Evolutionary conservation across 257 asterid species (phyloP).

Genomic region (Solanum lycopersicoides): DNA sequence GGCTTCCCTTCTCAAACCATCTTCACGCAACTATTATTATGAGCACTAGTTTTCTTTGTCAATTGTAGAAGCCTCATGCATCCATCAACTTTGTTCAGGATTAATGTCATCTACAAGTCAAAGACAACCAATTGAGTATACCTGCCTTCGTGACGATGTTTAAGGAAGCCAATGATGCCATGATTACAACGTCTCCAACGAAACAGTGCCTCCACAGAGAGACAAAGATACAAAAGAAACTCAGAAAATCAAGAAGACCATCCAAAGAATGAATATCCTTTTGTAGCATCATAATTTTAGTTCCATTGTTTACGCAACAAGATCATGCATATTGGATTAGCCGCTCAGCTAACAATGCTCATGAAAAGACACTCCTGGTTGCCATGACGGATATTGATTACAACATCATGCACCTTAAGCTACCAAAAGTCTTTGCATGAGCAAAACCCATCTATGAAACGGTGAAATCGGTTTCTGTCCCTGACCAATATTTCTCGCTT

Average conservation of each 20-base stretch:
- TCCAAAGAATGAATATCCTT: background rate
- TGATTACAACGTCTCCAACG: background rate
- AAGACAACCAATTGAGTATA: background rate
- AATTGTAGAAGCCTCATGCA: background rate
- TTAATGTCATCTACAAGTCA: background rate
- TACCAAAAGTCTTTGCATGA: constrained; percentile 51
- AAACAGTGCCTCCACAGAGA: background rate
- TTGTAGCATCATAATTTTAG: background rate
- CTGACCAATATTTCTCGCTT: constrained; percentile 41
- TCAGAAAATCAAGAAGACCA: background rate
- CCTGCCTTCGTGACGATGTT: background rate
- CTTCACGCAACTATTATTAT: background rate
- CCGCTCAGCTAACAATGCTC: background rate
- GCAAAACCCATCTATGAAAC: constrained; percentile 37
- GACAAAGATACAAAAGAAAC: background rate
- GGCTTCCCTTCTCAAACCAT: background rate
- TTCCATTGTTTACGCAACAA: background rate
- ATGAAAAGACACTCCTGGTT: background rate
- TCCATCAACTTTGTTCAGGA: background rate
- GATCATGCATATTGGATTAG: background rate
- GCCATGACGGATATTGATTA: background rate
- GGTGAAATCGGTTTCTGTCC: constrained; percentile 50
- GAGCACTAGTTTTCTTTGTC: background rate
- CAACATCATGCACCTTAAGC: background rate
- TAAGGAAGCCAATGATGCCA: background rate